Base-by-base conservation (phyloP, 2,329 filamentous ascomycete species). In the Ophiostoma australiae region DNA sequence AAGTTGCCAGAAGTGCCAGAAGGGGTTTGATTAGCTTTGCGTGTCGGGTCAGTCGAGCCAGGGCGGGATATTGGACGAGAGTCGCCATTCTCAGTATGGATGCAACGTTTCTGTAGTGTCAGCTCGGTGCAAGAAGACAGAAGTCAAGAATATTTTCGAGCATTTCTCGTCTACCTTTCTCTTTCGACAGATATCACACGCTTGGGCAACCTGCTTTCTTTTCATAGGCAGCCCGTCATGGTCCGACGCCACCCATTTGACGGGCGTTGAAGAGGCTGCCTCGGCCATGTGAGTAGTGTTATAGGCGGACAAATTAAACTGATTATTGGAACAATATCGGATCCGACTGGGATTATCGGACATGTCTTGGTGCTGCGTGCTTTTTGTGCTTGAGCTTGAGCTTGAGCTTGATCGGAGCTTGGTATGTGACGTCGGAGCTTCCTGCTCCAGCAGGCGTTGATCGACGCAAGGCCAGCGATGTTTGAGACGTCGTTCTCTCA, bases 181-280 rank as follows among this genome's bases (percentile, higher is more conserved):
- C 68, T 82, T 83, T 4, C 86, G 83, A 74, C 87, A 89, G 1
- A 80, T 78, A 0, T 81, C 80, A 73, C 87, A 89, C 4, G 87
- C 87, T 39, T 87, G 85, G 71, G 83, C 82, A 31, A 87, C 85
- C 75, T 89, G 87, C 74, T 86, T 86, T 69, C 86, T 80, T 79
- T 89, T 89, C 70, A 86, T 80, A 4, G 86, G 86, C 72, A 87
- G 78, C 23, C 85, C 86, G 33, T 80, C 80, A 6, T 80, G 80
- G 77, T 88, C 84, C 15, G 85, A 84, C 70, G 82, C 84, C 71
- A 89, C 83, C 76, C 88, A 89, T 75, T 84, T 86, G 77, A 88
- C 85, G 5, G 74, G 71, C 23, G 69, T 65, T 27, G 41, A 65
- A 27, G 72, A 67, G 33, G 41, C 66, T 58, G 63, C 67, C 31